phyloP scores from a whole-genome alignment of 2,329 filamentous ascomycete genomes.

The Cladophialophora exuberans region DNA sequence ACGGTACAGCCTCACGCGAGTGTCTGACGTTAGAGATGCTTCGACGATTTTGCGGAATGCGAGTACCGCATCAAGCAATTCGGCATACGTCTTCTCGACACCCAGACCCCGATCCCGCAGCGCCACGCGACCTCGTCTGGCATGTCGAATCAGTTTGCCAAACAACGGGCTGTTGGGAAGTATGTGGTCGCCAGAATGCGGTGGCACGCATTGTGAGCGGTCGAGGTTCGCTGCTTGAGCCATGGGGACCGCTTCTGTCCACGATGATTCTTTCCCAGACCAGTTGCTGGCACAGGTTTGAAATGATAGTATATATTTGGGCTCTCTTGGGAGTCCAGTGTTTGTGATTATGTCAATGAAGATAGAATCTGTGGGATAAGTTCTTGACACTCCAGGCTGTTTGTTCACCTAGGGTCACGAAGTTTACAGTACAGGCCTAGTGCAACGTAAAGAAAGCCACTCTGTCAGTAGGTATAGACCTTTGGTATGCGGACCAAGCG shows the following conservation, averaged over 20 bases:
- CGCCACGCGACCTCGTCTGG: not conserved
- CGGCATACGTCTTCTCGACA: conserved; percentile 4
- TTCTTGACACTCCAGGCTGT: not conserved
- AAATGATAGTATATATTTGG: not conserved
- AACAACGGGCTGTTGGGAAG: conserved; percentile 5
- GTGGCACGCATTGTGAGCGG: conserved; percentile 1
- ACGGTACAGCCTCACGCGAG: not conserved
- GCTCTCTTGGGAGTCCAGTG: too few relatives aligned
- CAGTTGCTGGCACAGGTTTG: not conserved
- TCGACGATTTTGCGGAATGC: not conserved
- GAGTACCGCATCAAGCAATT: not conserved
- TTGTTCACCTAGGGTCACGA: not conserved
- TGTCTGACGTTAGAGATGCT: not conserved
- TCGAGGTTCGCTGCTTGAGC: conserved; percentile 5
- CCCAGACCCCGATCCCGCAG: not conserved
- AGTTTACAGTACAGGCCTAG: not conserved
- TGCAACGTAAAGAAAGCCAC: conserved; percentile 1
- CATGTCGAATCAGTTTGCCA: conserved; percentile 1
- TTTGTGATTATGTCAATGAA: not conserved
- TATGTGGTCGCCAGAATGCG: conserved; percentile 2
- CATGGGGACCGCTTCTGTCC: not conserved
- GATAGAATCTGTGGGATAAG: conserved; percentile 1
- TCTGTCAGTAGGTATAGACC: not conserved
- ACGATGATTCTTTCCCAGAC: not conserved
- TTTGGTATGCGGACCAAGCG: not conserved